Conservation (phyloP, 495 filamentous ascomycete genomes). For the Bacidia rubella region DNA sequence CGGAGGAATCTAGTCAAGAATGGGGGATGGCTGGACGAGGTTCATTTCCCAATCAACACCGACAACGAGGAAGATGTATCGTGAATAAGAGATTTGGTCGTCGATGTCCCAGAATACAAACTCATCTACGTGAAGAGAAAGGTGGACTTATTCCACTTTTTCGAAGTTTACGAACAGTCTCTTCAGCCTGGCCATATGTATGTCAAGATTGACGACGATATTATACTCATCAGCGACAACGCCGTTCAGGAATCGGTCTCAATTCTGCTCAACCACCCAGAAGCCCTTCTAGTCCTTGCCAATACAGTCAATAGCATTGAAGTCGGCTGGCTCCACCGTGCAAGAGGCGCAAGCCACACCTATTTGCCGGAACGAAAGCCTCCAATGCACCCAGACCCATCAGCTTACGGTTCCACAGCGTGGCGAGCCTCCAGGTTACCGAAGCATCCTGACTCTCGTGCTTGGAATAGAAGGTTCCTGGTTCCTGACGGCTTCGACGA, state of each 20-base stretch:
- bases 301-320: slow-evolving; percentile 32
- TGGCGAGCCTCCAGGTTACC: background rate
- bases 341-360: slow-evolving; percentile 28
- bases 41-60: slow-evolving; percentile 32
- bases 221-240: slow-evolving; percentile 30
- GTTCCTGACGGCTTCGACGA: too few relatives aligned
- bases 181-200: too few relatives aligned
- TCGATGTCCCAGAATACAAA: slow-evolving; percentile 6
- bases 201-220: slow-evolving; percentile 38
- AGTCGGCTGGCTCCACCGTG: slow-evolving; percentile 30
- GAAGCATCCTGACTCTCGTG: background rate
- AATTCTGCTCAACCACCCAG: slow-evolving; percentile 26
- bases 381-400: background rate
- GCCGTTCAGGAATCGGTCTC: slow-evolving; percentile 29
- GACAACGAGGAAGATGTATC: slow-evolving; percentile 27
- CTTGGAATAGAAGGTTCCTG: background rate
- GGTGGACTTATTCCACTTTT: slow-evolving; percentile 18
- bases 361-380: slow-evolving; percentile 26
- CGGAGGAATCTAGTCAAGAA: slow-evolving; percentile 30
- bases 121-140: slow-evolving; percentile 3
- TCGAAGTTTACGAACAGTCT: slow-evolving; percentile 21
- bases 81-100: slow-evolving; percentile 22
- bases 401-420: too few relatives aligned
- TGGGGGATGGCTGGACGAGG: slow-evolving; percentile 34
- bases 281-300: slow-evolving; percentile 28